A percentile compares a stretch with the other conserved stretches of the same genome.
Evolutionary conservation across 306 rosid species (phyloP).

Genomic region (Rosa persica): DNA sequence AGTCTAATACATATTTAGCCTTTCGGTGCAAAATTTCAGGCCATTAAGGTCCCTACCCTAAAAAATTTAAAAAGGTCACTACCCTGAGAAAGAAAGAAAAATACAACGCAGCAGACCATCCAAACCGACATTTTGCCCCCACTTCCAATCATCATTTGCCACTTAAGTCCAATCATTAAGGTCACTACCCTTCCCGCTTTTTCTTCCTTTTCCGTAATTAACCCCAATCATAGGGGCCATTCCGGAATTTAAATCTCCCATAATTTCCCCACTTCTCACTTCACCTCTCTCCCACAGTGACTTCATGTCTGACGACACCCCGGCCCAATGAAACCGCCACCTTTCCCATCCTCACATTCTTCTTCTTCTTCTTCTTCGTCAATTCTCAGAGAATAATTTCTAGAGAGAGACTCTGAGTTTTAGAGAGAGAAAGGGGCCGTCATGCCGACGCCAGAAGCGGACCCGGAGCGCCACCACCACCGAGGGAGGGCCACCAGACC

Average conservation of each 20-base stretch:
- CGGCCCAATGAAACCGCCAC: slow-evolving; percentile 24
- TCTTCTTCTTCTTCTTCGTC: slow-evolving; percentile 1
- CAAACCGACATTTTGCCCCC: slow-evolving; percentile 17
- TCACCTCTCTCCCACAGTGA: background rate
- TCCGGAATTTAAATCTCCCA: background rate
- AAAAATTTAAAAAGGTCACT: background rate
- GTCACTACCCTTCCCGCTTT: background rate
- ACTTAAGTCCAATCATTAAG: background rate
- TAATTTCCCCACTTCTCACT: background rate
- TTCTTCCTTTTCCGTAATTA: background rate
- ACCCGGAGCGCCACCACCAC: slow-evolving; percentile 26
- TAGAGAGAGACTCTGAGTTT: background rate
- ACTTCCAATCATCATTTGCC: background rate
- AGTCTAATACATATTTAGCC: background rate
- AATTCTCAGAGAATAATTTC: background rate
- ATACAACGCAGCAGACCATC: background rate
- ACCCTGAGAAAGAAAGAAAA: background rate
- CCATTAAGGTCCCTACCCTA: background rate
- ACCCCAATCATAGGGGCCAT: background rate
- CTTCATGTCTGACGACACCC: background rate
- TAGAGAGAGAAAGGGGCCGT: background rate
- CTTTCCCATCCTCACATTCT: background rate
- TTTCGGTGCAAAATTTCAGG: background rate
- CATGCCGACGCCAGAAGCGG: slow-evolving; percentile 55
- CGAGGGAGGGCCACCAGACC: slow-evolving; percentile 32